These are phyloP conservation scores for Sporothrix phasma DNA, from an alignment of 2,329 filamentous ascomycete species.

Conservation along the genomic window DNA sequence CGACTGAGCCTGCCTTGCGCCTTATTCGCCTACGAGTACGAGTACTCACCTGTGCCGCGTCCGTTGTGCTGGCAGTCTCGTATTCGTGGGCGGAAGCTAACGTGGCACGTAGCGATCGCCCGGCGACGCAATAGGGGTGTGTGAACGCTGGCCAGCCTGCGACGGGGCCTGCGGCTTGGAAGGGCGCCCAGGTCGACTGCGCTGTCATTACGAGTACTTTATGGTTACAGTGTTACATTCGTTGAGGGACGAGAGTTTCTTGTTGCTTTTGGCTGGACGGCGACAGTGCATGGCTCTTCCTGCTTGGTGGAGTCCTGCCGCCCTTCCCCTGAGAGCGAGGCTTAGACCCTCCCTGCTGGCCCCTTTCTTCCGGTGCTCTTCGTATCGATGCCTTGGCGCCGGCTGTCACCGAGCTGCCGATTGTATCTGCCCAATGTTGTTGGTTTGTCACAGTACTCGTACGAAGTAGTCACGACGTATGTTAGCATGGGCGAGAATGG, in stretches of 20 bases:
- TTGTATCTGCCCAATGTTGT: background rate
- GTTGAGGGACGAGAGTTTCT: background rate
- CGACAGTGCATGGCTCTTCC: constrained; percentile 1
- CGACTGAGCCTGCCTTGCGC: background rate
- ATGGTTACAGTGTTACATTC: constrained; percentile 12
- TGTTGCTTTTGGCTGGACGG: background rate
- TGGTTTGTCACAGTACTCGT: background rate
- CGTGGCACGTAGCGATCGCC: background rate
- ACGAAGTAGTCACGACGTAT: no score
- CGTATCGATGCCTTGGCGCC: constrained; percentile 8
- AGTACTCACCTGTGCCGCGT: background rate
- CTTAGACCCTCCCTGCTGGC: constrained; percentile 11
- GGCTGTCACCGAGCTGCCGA: background rate
- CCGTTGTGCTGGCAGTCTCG: constrained; percentile 5
- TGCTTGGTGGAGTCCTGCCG: background rate
- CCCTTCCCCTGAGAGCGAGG: background rate
- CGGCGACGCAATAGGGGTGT: background rate
- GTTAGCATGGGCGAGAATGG: no score
- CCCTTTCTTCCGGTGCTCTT: constrained; percentile 1
- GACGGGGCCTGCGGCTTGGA: background rate
- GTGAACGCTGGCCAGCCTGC: background rate
- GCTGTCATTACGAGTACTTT: background rate
- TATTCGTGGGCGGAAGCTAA: background rate
- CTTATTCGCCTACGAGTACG: no score
- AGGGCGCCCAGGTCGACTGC: background rate